Conservation (phyloP, 2,329 filamentous ascomycete genomes). For the Periconia sp. region DNA sequence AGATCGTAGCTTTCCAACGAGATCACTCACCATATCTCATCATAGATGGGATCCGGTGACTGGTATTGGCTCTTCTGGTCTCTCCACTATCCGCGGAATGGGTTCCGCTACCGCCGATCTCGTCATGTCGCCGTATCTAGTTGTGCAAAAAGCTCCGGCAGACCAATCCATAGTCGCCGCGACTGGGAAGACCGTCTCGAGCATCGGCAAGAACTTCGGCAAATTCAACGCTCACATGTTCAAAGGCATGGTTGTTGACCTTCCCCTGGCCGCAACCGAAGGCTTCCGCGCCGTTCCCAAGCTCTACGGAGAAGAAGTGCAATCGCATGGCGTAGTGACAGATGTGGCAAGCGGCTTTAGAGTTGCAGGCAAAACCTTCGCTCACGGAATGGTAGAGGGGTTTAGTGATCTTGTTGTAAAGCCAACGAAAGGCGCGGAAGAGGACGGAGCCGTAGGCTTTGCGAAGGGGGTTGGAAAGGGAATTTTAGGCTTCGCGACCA, state of each 20-base stretch:
- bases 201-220: constrained; percentile 24
- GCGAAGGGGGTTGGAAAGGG: constrained; percentile 44
- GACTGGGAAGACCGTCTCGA: constrained; percentile 1
- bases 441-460: constrained; percentile 40
- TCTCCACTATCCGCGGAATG: constrained; percentile 60
- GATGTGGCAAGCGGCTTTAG: constrained; percentile 42
- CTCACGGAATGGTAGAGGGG: constrained; percentile 38
- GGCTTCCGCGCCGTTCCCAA: constrained; percentile 43
- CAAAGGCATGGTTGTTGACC: constrained; percentile 44
- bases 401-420: constrained; percentile 38
- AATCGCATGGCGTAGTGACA: constrained; percentile 38
- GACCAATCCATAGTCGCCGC: constrained; percentile 1
- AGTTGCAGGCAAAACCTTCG: constrained; percentile 43
- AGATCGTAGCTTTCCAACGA: constrained; percentile 20
- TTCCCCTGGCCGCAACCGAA: constrained; percentile 46
- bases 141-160: constrained; percentile 1
- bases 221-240: constrained; percentile 22
- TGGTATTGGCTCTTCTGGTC: constrained; percentile 64
- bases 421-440: constrained; percentile 36
- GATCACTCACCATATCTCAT: constrained; percentile 39
- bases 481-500: constrained; percentile 12
- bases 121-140: constrained; percentile 35
- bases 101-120: constrained; percentile 65
- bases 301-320: constrained; percentile 46
- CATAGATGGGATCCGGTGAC: constrained; percentile 68